phyloP scores from a whole-genome alignment of 1,139 yeast genomes.

The Blastobotrys buckinghamii region DNA sequence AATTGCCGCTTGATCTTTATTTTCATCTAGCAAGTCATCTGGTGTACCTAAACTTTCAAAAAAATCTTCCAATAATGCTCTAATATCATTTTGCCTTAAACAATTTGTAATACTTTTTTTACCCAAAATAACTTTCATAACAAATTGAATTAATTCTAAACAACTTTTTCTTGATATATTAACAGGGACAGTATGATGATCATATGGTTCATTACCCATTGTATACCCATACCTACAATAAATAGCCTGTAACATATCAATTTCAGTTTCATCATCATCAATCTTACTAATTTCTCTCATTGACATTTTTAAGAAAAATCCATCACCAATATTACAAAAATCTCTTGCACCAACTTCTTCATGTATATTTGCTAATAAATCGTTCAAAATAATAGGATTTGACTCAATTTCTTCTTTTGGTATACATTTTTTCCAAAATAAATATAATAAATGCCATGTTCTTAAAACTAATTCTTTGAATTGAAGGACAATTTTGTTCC shows the following conservation, averaged over 20 bases:
- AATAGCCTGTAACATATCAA: constrained; percentile 66
- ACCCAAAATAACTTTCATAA: constrained; percentile 56
- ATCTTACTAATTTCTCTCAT: constrained; percentile 49
- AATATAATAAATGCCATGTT: constrained; percentile 38
- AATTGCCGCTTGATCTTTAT: constrained; percentile 29
- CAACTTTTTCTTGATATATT: constrained; percentile 48
- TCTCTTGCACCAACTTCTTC: constrained; percentile 64
- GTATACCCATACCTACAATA: constrained; percentile 72
- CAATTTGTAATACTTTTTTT: constrained; percentile 53
- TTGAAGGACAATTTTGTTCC: constrained; percentile 35
- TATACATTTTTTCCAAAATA: constrained; percentile 22
- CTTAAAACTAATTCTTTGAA: constrained; percentile 50
- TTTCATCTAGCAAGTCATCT: constrained; percentile 13
- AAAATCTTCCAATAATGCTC: constrained; percentile 63
- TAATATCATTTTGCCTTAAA: constrained; percentile 55
- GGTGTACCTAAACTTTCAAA: constrained; percentile 73
- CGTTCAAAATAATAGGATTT: constrained; percentile 33
- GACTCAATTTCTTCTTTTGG: constrained; percentile 22
- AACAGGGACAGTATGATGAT: constrained; percentile 53
- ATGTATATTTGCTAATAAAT: constrained; percentile 57
- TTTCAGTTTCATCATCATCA: constrained; percentile 42
- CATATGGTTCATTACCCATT: constrained; percentile 54
- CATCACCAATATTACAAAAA: constrained; percentile 62
- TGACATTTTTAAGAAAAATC: constrained; percentile 54
- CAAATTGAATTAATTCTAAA: constrained; percentile 49